Conservation (phyloP, 805 yeast species). For the Blastobotrys terrestris region DNA sequence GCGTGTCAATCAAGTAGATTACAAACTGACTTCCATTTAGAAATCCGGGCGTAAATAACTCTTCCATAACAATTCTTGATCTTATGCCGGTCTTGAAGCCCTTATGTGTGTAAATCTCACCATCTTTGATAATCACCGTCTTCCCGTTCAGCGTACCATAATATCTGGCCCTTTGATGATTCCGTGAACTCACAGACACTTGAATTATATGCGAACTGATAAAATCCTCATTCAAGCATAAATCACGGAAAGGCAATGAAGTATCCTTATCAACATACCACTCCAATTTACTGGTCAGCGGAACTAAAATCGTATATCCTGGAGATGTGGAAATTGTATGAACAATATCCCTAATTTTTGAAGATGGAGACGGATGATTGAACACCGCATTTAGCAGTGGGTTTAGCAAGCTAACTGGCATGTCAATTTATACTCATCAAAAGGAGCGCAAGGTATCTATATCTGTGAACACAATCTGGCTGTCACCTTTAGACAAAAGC, state of each 20-base stretch:
- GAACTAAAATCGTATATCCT: constrained; percentile 58
- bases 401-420: constrained; percentile 33
- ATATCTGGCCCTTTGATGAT: constrained; percentile 20
- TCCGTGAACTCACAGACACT: constrained; percentile 25
- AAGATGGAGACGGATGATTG: constrained; percentile 50
- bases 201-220: constrained; percentile 55
- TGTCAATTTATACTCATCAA: background rate
- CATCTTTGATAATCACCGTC: constrained; percentile 51
- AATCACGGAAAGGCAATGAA: constrained; percentile 39
- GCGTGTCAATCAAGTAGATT: constrained; percentile 50
- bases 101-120: constrained; percentile 47
- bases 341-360: constrained; percentile 16
- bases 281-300: constrained; percentile 45
- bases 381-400: constrained; percentile 62
- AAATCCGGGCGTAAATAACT: constrained; percentile 49
- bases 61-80: constrained; percentile 40
- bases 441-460: background rate
- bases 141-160: constrained; percentile 31
- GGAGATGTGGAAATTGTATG: constrained; percentile 37
- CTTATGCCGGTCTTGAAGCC: constrained; percentile 48
- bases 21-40: constrained; percentile 52
- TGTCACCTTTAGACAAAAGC: no score
- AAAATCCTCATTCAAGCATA: constrained; percentile 56
- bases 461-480: background rate
- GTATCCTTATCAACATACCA: constrained; percentile 36